Base-by-base conservation (phyloP, 345 rosid genomes). In the Citrus sp. region DNA sequence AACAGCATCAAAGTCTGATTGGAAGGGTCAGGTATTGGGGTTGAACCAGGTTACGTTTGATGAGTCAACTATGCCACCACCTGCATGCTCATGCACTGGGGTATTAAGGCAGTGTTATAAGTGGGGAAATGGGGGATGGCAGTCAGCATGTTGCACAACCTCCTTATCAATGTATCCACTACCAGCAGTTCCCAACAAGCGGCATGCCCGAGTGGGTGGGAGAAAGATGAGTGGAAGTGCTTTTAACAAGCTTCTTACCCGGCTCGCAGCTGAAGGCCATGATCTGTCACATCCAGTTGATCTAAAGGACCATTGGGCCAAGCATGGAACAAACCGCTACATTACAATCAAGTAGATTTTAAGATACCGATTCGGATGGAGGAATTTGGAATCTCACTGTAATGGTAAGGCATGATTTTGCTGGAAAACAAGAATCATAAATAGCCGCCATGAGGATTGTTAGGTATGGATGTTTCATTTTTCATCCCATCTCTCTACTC, bases 101-200 rank as follows among this genome's bases (percentile, higher is more conserved):
- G 55, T 82, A 22, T 83, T 89, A 9, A 90, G 98, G 83, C 99
- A 96, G 77, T 96, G 98, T 90, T 96, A 96, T 84, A 96, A 96
- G 84, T 96, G 99, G 99, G 99, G 99, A 6, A 96, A 86, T 55
- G 98, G 99, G 35, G 99, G 99, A 12, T 96, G 99, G 99, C 98
- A 96, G 73, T 96, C 99, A 62, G 89, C 99, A 2, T 96, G 99
- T 73, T 96, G 99, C 95, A 96, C 99, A 6, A 96, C 97, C 67
- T 85, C 92, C 28, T 68, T 96, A 65, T 96, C 99, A 12, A 83
- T 92, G 92, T 82, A 94, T 74, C 99, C 99, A 1, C 85, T 96
- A 37, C 99, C 98, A 0, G 88, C 95, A 1, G 85, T 92, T 72
- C 98, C 98, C 46, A 94, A 96, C 85, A 96, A 96, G 77, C 86